These are phyloP conservation scores for Penicillium sp. DNA, from an alignment of 2,329 filamentous ascomycete genomes.

Conservation along the genomic window DNA sequence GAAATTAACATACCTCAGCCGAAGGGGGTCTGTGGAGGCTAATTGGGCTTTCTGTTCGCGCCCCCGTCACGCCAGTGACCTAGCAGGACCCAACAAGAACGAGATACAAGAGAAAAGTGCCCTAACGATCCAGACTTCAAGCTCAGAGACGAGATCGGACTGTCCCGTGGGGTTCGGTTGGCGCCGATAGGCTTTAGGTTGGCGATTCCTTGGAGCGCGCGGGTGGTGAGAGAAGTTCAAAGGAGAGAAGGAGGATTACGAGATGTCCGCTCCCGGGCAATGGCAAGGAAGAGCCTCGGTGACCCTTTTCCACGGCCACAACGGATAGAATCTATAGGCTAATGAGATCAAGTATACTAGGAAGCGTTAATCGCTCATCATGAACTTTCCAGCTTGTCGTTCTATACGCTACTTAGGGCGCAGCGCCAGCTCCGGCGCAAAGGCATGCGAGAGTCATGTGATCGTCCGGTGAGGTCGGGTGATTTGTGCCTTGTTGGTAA, in stretches of 20 bases:
- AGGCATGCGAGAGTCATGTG: constrained; percentile 22
- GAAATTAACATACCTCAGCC: constrained; percentile 22
- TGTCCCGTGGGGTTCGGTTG: not conserved
- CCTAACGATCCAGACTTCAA: not conserved
- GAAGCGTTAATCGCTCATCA: not conserved
- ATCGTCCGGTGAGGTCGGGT: not conserved
- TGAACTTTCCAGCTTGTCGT: constrained; percentile 1
- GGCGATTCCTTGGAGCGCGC: constrained; percentile 14
- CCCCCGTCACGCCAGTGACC: constrained; percentile 1
- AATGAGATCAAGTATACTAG: not conserved
- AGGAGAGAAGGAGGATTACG: constrained; percentile 23
- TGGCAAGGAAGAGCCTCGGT: constrained; percentile 14
- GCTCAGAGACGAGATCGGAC: not conserved
- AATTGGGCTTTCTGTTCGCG: constrained; percentile 13
- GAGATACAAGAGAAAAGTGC: not conserved
- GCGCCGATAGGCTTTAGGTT: constrained; percentile 10
- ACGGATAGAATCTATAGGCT: not conserved
- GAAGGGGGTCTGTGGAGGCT: constrained; percentile 19
- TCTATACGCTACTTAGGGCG: constrained; percentile 2
- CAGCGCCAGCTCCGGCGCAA: constrained; percentile 12
- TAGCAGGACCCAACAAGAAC: not conserved
- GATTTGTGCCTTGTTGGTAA: constrained; percentile 6
- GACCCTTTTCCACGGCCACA: constrained; percentile 10
- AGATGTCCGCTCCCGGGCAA: constrained; percentile 23
- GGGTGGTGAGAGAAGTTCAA: constrained; percentile 24